Percentiles rank a stretch among this genome's conserved stretches.
Conservation (phyloP, 768 basidiomycete species). For the Leccinellum albellum region DNA sequence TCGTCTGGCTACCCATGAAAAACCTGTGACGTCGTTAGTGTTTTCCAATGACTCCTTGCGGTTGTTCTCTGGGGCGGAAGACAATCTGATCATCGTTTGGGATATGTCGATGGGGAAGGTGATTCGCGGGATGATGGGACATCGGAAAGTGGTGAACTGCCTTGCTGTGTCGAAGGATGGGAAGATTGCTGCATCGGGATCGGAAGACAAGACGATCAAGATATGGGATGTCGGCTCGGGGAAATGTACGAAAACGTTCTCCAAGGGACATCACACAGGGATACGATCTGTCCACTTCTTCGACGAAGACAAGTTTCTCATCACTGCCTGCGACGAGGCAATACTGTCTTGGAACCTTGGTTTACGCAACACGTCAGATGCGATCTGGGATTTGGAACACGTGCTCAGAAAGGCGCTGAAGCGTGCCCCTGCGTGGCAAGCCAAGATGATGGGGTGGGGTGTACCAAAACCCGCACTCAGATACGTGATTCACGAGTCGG, state of each 20-base stretch:
- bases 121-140: constrained; percentile 19
- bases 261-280: constrained; percentile 10
- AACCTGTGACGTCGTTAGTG: constrained; percentile 13
- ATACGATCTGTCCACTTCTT: constrained; percentile 16
- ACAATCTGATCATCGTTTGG: constrained; percentile 24
- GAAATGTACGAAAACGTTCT: constrained; percentile 10
- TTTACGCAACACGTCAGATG: not conserved
- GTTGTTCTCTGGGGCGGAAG: constrained; percentile 24
- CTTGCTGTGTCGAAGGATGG: constrained; percentile 21
- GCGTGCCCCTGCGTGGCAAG: constrained; percentile 1
- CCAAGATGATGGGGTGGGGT: constrained; percentile 4
- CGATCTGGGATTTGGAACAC: not conserved
- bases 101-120: constrained; percentile 14
- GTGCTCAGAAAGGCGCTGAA: not conserved
- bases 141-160: constrained; percentile 13
- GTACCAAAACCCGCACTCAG: not conserved
- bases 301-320: constrained; percentile 7
- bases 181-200: constrained; percentile 17
- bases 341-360: constrained; percentile 8
- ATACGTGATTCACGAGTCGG: not conserved
- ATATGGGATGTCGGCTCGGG: constrained; percentile 22
- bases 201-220: constrained; percentile 22
- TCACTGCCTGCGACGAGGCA: constrained; percentile 4
- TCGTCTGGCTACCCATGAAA: constrained; percentile 13
- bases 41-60: constrained; percentile 19